Percentiles rank a stretch among this genome's conserved stretches.
Evolutionary conservation across 345 rosid species (phyloP).

Genomic region (Psidium guajava): DNA sequence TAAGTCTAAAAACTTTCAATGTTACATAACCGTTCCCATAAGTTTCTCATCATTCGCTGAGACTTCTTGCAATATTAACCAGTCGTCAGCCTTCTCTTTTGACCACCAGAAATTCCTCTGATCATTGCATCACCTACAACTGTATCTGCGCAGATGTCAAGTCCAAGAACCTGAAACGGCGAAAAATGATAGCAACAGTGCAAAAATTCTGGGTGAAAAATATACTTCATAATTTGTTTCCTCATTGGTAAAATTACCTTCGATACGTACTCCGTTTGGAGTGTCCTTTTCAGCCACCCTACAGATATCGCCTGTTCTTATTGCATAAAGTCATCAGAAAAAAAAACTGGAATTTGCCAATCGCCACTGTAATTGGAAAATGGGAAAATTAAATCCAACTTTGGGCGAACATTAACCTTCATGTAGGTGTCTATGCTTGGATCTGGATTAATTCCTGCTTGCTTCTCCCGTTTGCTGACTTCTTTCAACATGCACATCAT

Average conservation of each 20-base stretch:
- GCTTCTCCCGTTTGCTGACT: conserved; percentile 8
- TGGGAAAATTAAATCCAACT: not conserved
- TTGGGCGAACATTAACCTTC: not conserved
- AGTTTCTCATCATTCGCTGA: not conserved
- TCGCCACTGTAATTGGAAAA: not conserved
- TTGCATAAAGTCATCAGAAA: not conserved
- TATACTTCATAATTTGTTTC: not conserved
- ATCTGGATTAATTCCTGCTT: conserved; percentile 9
- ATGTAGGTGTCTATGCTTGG: conserved; percentile 10
- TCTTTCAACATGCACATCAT: conserved; percentile 28
- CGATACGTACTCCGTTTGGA: conserved; percentile 7
- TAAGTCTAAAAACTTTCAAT: not conserved
- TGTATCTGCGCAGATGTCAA: conserved; percentile 2
- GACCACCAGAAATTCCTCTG: conserved; percentile 13
- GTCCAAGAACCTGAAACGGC: conserved; percentile 2
- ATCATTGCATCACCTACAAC: conserved; percentile 4
- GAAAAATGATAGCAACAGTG: not conserved
- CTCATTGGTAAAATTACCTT: conserved; percentile 2
- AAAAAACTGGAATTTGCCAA: not conserved
- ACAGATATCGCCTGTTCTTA: conserved; percentile 6
- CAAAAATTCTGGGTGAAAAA: not conserved
- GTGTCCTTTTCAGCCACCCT: not conserved
- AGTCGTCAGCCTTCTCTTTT: conserved; percentile 9
- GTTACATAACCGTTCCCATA: not conserved
- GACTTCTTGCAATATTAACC: not conserved